A percentile compares a stretch with the other conserved stretches of the same genome.
phyloP scores from a whole-genome alignment of 768 basidiomycete species.

The Tephrocybe rancida region DNA sequence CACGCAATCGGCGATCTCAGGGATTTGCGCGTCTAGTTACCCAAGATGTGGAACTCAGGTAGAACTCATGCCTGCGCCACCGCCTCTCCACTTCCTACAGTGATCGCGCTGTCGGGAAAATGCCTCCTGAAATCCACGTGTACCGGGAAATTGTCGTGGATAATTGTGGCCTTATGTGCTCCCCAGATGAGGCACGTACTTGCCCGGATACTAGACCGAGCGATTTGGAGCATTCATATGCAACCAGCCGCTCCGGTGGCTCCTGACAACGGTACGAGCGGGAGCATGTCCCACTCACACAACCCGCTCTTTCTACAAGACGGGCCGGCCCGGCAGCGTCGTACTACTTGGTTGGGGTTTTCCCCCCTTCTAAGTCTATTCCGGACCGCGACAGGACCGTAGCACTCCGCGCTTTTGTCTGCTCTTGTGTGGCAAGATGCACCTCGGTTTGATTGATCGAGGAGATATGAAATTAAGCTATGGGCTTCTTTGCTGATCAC shows the following conservation, averaged over 20 bases:
- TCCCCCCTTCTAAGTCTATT: background rate
- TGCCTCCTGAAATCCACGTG: background rate
- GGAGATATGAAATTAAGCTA: conserved; percentile 34
- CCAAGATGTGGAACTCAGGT: no score
- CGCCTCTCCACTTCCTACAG: background rate
- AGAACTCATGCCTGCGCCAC: conserved; percentile 1
- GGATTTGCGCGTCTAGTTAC: no score
- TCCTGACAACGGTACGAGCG: background rate
- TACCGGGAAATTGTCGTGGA: background rate
- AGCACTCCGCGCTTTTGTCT: conserved; percentile 2
- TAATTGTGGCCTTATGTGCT: no score
- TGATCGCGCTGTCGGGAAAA: background rate
- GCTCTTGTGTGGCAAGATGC: background rate
- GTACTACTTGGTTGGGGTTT: background rate
- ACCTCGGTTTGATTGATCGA: conserved; percentile 25
- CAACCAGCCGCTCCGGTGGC: conserved; percentile 9
- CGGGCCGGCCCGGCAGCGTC: background rate
- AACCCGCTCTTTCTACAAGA: no score
- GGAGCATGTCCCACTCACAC: no score
- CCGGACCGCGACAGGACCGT: conserved; percentile 12
- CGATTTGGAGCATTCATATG: no score
- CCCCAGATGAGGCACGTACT: no score
- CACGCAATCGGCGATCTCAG: background rate
- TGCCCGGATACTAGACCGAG: no score
- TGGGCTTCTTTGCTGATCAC: conserved; percentile 23